Base-by-base conservation (phyloP, 2,329 filamentous ascomycete species). In the Clonostachys byssicola region DNA sequence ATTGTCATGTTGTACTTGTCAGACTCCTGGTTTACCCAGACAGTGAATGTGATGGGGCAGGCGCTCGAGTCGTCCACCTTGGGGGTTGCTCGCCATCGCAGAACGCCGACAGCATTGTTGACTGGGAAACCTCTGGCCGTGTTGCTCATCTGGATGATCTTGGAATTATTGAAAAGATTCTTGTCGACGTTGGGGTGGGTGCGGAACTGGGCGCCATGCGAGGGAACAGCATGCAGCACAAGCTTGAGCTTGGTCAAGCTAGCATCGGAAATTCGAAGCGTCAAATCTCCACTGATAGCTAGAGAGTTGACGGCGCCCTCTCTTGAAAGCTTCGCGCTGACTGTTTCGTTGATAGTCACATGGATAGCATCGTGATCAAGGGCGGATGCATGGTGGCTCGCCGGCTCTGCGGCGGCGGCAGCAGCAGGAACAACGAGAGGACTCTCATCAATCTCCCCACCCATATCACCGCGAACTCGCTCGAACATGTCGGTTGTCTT, bases 401-500 rank as follows among this genome's bases (percentile, higher is more conserved):
- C 67, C 12, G 74, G 68, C 44, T 80, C 74, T 50, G 78, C 80
- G 51, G 74, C 80, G 51, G 74, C 60, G 64, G 71, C 52, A 58
- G 72, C 62, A 41, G 79, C 70, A 36, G 77, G 75, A 34, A 82
- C 73, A 16, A 92, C 84, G 23, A 95, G 77, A 36, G 90, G 90
- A 40, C 72, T 70, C 47, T 91, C 85, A 63, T 96, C 91, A 36
- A 83, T 83, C 61, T 95, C 90, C 36, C 86, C 80, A n/a, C 91
- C 92, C 63, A 97, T 78, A 54, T 97, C 92, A 50, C 89, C 89
- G 55, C 91, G 86, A 34, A 99, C 92, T 60, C 92, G 88, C 70
- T 97, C 92, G 65, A 95, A 97, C 78, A 97, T 96, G 66, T 95
- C 92, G 33, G 88, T 95, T 18, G 89, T 92, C 76, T 97, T 97